Evolutionary conservation across 495 filamentous ascomycete species (phyloP), one percentile per base, ranked within the genome.

Genomic region (Penicillium waksmanii): DNA sequence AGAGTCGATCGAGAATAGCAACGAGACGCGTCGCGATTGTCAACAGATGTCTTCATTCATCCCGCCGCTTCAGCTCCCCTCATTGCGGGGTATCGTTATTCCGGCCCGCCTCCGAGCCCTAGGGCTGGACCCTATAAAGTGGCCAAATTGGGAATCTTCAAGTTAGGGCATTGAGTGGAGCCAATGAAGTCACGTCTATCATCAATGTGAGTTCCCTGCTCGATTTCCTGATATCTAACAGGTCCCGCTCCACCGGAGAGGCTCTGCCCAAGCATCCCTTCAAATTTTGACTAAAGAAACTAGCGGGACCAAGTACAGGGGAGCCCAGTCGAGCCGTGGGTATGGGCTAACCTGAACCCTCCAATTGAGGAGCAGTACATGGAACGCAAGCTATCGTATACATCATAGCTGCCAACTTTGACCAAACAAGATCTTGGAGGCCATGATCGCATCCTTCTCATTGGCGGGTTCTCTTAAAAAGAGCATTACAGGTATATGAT

Each of bases 401-500:
- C 10, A 60, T 56, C 58, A 56, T 61, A 40, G 10, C 58, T 47
- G 21, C 23, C 60, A 62, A 51, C 43, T 48, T 48, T 48, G 42
- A 48, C 13, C n/a, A 21, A 48, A 12, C 46, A 27, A 48, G 9
- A 11, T 48, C 19, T 48, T 48, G 46, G 19, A 27, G 46, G 21
- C 31, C 21, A 27, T 27, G 23, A 25, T 10, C 15, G 19, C 35
- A 34, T 55, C 19, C 36, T 36, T 40, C 17, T 31, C 18, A 44
- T 63, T 23, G 43, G 34, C 51, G 55, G 55, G n/a, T 42, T 51
- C n/a, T 51, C 23, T 35, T 17, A 13, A 13, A 15, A 21, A 2
- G 13, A 33, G 12, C 11, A 51, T 73, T 68, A 77, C 74, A 76
- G 76, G 67, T 27, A 58, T 66, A 78, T 78, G 74, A 77, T 77